Percentiles rank a stretch among this genome's conserved stretches.
phyloP scores from a whole-genome alignment of 2,329 filamentous ascomycete species.

The Pyrenochaeta sp. region DNA sequence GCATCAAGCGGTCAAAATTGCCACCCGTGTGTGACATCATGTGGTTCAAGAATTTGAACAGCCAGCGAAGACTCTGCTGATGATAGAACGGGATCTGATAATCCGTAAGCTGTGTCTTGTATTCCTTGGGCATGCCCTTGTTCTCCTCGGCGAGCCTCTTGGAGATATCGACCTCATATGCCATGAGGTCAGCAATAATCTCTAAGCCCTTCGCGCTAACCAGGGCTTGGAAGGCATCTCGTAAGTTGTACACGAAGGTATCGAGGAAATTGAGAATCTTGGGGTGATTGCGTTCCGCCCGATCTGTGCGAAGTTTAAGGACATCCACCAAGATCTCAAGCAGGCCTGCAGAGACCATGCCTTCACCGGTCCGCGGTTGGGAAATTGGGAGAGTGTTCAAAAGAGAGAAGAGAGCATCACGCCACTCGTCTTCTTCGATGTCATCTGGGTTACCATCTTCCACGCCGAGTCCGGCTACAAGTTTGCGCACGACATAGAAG shows the following conservation, averaged over 20 bases:
- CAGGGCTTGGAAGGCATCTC: slow-evolving; percentile 83
- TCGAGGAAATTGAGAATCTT: slow-evolving; percentile 89
- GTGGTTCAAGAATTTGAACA: slow-evolving; percentile 95
- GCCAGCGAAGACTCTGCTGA: slow-evolving; percentile 90
- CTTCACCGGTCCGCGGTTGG: slow-evolving; percentile 76
- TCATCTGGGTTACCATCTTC: slow-evolving; percentile 62
- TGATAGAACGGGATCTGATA: slow-evolving; percentile 93
- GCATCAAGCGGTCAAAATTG: slow-evolving; percentile 86
- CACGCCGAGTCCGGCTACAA: slow-evolving; percentile 76
- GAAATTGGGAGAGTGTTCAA: slow-evolving; percentile 78
- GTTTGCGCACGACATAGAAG: slow-evolving; percentile 90
- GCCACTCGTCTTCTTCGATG: slow-evolving; percentile 84
- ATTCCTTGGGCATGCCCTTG: slow-evolving; percentile 74
- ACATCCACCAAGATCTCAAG: slow-evolving; percentile 91
- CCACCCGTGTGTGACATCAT: slow-evolving; percentile 85
- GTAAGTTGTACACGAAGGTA: slow-evolving; percentile 82
- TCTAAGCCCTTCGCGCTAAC: slow-evolving; percentile 85
- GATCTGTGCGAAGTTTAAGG: slow-evolving; percentile 79
- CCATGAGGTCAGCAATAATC: slow-evolving; percentile 85
- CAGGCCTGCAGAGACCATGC: slow-evolving; percentile 87
- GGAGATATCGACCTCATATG: slow-evolving; percentile 77
- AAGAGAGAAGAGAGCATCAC: slow-evolving; percentile 86
- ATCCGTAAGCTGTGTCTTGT: slow-evolving; percentile 83
- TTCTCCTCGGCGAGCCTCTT: slow-evolving; percentile 70
- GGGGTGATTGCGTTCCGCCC: slow-evolving; percentile 83